These are phyloP conservation scores for Brassica carinata DNA, from an alignment of 345 rosid genomes.

Conservation along the genomic window DNA sequence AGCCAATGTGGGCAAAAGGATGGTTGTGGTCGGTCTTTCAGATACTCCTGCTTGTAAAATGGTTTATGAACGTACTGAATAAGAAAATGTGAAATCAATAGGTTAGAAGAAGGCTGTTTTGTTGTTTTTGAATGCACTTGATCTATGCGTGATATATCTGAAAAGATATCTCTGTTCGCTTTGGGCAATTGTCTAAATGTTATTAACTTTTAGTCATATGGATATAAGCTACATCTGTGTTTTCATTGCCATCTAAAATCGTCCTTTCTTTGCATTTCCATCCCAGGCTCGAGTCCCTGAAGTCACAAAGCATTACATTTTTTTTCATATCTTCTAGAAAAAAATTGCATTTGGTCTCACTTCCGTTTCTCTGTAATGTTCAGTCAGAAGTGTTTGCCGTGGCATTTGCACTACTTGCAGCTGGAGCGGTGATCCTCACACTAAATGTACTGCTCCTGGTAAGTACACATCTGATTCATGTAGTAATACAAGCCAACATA, in stretches of 20 bases:
- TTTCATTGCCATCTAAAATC: not conserved
- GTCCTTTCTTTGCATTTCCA: not conserved
- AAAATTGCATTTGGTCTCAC: not conserved
- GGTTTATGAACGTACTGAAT: not conserved
- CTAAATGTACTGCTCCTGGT: not conserved
- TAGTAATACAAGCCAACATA: not conserved
- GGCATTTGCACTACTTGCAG: not conserved
- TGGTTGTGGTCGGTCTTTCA: not conserved
- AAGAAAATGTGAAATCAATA: not conserved
- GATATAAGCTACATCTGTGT: not conserved
- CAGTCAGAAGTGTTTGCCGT: not conserved
- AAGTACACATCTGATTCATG: not conserved
- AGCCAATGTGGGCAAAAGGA: not conserved
- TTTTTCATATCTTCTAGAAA: not conserved
- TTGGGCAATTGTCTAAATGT: not conserved
- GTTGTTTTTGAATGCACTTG: not conserved
- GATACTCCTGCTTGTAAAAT: not conserved
- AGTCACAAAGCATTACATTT: not conserved
- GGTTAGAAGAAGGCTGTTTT: not conserved
- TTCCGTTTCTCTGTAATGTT: not conserved
- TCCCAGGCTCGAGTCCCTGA: not conserved
- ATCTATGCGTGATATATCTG: not conserved
- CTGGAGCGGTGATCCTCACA: slow-evolving; percentile 3
- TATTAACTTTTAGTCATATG: not conserved
- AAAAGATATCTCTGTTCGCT: not conserved